Base-by-base conservation (phyloP, 148 eudicot genomes). In the Gaultheria prostrata region DNA sequence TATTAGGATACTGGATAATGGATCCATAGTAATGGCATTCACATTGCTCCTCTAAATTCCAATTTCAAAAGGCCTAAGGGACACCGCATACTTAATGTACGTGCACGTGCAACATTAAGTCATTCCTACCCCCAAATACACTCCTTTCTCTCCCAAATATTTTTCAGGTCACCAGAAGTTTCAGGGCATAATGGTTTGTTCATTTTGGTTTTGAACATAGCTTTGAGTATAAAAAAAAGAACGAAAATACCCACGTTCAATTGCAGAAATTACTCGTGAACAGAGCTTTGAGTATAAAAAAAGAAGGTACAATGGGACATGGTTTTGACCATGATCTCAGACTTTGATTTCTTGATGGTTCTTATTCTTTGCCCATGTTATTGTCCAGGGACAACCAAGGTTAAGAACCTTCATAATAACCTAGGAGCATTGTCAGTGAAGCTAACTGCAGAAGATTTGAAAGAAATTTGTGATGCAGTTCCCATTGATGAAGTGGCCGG, bases 381-480 rank as follows among this genome's bases (percentile, higher is more conserved):
- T 84, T 84, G 53, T 4, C 76, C 82, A 84, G 86, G 88, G 57
- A 84, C 89, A 63, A 87, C 89, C 24, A 82, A 87, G 48, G 51
- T 85, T 24, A 80, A 79, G 75, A 87, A 87, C 75, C 85, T 87
- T 63, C 50, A 85, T 21, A 61, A 30, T 71, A 85, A 82, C 78
- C 69, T 82, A 75, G 87, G 56, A 70, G 76, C 77, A 6, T 26
- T 85, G 53, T 59, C 84, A 28, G 8, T 87, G 73, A 85, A 85
- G 83, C 85, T 87, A 32, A 85, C 73, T 32, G 57, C 75, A 51
- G 78, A 85, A 30, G 87, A 85, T 43, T 35, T 87, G 85, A 51
- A 75, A 72, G 86, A 87, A 73, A 82, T 87, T 71, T 81, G 50
- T 6, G 81, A 63, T 14, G 81, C 81, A 48, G 74, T 83, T 77